These are phyloP conservation scores for Leccinellum luteum DNA, from an alignment of 768 basidiomycete genomes.

Conservation along the genomic window DNA sequence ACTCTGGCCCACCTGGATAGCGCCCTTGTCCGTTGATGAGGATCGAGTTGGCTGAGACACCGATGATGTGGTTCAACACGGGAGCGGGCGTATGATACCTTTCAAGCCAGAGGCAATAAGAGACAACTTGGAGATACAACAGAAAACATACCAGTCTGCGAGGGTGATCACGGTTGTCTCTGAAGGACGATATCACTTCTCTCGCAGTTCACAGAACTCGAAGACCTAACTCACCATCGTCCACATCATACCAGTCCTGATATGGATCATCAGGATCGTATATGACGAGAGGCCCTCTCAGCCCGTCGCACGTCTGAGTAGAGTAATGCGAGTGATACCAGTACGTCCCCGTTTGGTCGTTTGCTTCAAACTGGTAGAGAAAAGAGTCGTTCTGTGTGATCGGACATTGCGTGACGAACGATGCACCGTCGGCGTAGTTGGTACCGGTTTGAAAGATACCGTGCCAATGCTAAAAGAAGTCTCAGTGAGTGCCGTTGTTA, in stretches of 20 bases:
- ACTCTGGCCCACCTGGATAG: conserved; percentile 34
- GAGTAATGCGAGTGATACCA: conserved; percentile 41
- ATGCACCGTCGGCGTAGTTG: conserved; percentile 44
- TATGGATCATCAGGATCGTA: conserved; percentile 44
- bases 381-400: conserved; percentile 23
- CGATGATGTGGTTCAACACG: background rate
- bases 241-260: conserved; percentile 38
- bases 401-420: conserved; percentile 37
- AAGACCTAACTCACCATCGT: conserved; percentile 34
- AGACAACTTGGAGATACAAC: background rate
- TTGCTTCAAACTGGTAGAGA: conserved; percentile 17
- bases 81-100: background rate
- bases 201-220: background rate
- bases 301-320: conserved; percentile 40
- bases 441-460: conserved; percentile 45
- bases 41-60: conserved; percentile 19
- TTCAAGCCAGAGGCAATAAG: background rate
- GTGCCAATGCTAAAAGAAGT: conserved; percentile 49
- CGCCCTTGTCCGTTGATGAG: conserved; percentile 34
- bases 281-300: conserved; percentile 39
- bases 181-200: conserved; percentile 3
- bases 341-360: conserved; percentile 27
- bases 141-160: background rate
- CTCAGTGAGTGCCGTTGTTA: background rate
- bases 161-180: conserved; percentile 26